Conservation (phyloP, 2,329 filamentous ascomycete species). For the Alternaria sp. region DNA sequence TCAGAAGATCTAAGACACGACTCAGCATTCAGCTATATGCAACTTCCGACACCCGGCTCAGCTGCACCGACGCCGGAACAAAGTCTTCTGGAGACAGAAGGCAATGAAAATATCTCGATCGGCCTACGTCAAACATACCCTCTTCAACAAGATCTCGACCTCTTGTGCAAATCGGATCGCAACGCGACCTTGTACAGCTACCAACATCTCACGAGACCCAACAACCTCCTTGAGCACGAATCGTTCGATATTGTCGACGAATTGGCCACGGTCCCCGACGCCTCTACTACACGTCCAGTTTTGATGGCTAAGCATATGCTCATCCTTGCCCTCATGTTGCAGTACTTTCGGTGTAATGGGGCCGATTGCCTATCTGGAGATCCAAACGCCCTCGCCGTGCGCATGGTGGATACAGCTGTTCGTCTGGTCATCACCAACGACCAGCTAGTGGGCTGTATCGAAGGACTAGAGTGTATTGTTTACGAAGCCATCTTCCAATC, state of each 20-base stretch:
- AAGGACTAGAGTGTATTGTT: constrained; percentile 55
- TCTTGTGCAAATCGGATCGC: constrained; percentile 21
- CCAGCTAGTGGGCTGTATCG: constrained; percentile 48
- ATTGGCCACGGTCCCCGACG: constrained; percentile 17
- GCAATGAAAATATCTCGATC: constrained; percentile 14
- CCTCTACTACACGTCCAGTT: constrained; percentile 35
- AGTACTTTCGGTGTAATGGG: constrained; percentile 23
- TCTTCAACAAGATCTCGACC: constrained; percentile 21
- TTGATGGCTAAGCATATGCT: constrained; percentile 49
- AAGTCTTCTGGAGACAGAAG: background rate
- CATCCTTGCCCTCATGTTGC: constrained; percentile 41
- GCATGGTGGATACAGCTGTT: constrained; percentile 42
- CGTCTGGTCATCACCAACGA: constrained; percentile 49
- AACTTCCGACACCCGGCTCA: constrained; percentile 3
- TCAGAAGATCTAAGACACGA: background rate
- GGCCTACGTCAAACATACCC: constrained; percentile 21
- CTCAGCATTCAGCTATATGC: constrained; percentile 7
- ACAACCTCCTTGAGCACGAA: constrained; percentile 15
- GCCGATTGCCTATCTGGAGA: constrained; percentile 35
- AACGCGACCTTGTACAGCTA: constrained; percentile 18
- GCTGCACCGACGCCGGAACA: constrained; percentile 5
- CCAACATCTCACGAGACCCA: constrained; percentile 20
- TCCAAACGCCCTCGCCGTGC: constrained; percentile 33
- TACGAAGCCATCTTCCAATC: constrained; percentile 53
- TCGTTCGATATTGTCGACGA: constrained; percentile 13